Conservation (phyloP, 2,329 filamentous ascomycete species). For the Immersiporthe knoxdaviesiana region DNA sequence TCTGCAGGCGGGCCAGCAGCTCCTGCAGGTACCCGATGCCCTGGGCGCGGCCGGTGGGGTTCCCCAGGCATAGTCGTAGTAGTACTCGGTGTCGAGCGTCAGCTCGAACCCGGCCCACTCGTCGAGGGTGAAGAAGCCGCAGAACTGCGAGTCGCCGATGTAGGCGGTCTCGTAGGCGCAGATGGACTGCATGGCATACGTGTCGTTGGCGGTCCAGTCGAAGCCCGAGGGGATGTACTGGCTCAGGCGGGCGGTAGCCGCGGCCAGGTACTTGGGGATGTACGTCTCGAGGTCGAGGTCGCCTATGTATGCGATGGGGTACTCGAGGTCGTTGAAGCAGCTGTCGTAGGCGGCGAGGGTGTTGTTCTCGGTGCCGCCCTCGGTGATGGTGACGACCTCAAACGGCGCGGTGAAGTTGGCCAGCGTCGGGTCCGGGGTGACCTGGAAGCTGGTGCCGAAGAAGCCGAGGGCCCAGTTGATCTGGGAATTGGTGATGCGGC, state of each 20-base stretch:
- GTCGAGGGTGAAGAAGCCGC: conserved; percentile 55
- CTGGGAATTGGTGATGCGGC: conserved; percentile 57
- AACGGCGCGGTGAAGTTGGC: conserved; percentile 46
- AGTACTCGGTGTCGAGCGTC: conserved; percentile 56
- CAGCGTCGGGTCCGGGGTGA: conserved; percentile 43
- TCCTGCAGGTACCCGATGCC: conserved; percentile 58
- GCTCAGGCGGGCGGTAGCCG: conserved; percentile 50
- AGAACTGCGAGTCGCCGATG: conserved; percentile 55
- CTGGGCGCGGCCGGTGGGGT: conserved; percentile 55
- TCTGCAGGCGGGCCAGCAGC: conserved; percentile 51
- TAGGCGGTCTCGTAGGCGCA: conserved; percentile 58
- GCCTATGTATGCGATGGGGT: conserved; percentile 41
- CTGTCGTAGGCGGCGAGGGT: conserved; percentile 56
- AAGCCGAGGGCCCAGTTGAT: conserved; percentile 57
- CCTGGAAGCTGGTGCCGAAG: conserved; percentile 51
- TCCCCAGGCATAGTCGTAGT: conserved; percentile 49
- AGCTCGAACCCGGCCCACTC: conserved; percentile 60
- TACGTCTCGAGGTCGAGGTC: conserved; percentile 49
- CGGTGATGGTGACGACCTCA: conserved; percentile 54
- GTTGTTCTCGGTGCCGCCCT: conserved; percentile 55
- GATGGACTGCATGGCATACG: conserved; percentile 54
- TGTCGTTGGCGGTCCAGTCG: conserved; percentile 52
- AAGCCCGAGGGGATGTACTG: conserved; percentile 51
- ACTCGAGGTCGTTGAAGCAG: conserved; percentile 46
- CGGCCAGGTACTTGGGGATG: conserved; percentile 33